Evolutionary conservation across 495 filamentous ascomycete genomes (phyloP).

Genomic region (Cladorrhinum samala): DNA sequence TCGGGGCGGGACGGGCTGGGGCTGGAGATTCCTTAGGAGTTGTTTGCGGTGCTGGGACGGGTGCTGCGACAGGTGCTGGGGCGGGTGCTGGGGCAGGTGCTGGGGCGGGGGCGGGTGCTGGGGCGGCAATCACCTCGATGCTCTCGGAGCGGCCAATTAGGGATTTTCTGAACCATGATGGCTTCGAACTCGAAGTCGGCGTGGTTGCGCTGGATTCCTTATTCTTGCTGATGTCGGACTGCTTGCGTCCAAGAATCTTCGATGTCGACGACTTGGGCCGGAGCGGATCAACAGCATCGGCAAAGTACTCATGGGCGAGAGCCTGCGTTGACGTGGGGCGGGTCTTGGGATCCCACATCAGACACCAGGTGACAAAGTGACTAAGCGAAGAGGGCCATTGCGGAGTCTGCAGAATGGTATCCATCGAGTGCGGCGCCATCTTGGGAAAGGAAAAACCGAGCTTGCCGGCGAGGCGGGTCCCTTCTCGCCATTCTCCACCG

Average conservation of each 20-base stretch:
- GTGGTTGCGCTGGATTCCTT: slow-evolving; percentile 61
- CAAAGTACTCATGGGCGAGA: slow-evolving; percentile 88
- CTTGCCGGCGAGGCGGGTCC: slow-evolving; percentile 85
- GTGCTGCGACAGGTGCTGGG: no score
- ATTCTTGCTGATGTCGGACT: slow-evolving; percentile 63
- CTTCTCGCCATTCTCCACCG: slow-evolving; percentile 97
- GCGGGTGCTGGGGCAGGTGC: slow-evolving; percentile 20
- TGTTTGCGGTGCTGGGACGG: slow-evolving; percentile 10
- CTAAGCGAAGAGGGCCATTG: slow-evolving; percentile 87
- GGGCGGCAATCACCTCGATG: slow-evolving; percentile 30
- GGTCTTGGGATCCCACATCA: slow-evolving; percentile 98
- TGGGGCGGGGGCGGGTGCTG: slow-evolving; percentile 6
- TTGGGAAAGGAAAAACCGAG: slow-evolving; percentile 98
- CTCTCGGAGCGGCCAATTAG: slow-evolving; percentile 61
- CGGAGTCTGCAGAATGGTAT: slow-evolving; percentile 80
- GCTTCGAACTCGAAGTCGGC: slow-evolving; percentile 64
- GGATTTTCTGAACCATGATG: slow-evolving; percentile 94
- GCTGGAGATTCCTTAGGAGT: slow-evolving; percentile 26
- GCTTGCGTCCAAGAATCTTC: slow-evolving; percentile 76
- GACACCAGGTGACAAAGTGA: slow-evolving; percentile 95
- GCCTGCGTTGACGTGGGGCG: slow-evolving; percentile 94
- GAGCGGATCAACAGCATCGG: slow-evolving; percentile 89
- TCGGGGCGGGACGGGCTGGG: slow-evolving; percentile 48
- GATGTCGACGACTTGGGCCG: slow-evolving; percentile 87
- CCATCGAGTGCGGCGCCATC: slow-evolving; percentile 98